Percentiles rank a stretch among this genome's conserved stretches.
Evolutionary conservation across 2,329 filamentous ascomycete species (phyloP).

Genomic region (Penicillium sp.): DNA sequence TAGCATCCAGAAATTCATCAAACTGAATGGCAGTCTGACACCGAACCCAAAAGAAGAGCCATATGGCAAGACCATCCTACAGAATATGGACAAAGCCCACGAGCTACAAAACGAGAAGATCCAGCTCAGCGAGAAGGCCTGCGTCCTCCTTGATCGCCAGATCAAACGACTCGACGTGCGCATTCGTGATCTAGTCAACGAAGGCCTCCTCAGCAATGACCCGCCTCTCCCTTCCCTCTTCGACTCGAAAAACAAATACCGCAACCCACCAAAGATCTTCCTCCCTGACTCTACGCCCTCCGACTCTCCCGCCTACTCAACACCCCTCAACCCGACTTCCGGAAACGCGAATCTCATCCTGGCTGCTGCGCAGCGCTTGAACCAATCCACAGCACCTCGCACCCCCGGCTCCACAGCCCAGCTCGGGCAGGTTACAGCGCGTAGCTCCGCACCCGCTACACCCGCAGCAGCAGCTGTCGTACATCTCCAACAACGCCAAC

Average conservation of each 20-base stretch:
- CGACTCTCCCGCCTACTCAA: slow-evolving; percentile 42
- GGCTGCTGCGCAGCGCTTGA: slow-evolving; percentile 51
- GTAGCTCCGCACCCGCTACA: slow-evolving; percentile 47
- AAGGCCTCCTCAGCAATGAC: slow-evolving; percentile 59
- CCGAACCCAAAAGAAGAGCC: slow-evolving; percentile 63
- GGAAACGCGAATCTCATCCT: slow-evolving; percentile 54
- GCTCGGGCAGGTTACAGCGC: slow-evolving; percentile 37
- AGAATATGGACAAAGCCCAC: slow-evolving; percentile 58
- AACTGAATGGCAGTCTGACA: slow-evolving; percentile 59
- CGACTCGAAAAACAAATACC: slow-evolving; percentile 45
- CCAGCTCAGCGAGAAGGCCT: slow-evolving; percentile 59
- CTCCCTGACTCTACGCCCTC: slow-evolving; percentile 47
- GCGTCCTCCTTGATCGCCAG: slow-evolving; percentile 60
- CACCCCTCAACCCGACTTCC: slow-evolving; percentile 55
- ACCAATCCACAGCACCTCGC: slow-evolving; percentile 36
- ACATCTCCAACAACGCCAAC: slow-evolving; percentile 49
- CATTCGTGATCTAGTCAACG: slow-evolving; percentile 57
- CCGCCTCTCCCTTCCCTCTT: slow-evolving; percentile 60
- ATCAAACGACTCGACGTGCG: slow-evolving; percentile 63
- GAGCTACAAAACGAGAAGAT: slow-evolving; percentile 63
- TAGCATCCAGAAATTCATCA: slow-evolving; percentile 65
- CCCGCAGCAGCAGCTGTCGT: slow-evolving; percentile 37
- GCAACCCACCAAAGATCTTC: slow-evolving; percentile 49
- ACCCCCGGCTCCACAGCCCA: slow-evolving; percentile 38
- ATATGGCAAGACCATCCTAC: slow-evolving; percentile 56